These are phyloP conservation scores for Zarea fungicola DNA, from an alignment of 2,329 filamentous ascomycete species.

Conservation along the genomic window DNA sequence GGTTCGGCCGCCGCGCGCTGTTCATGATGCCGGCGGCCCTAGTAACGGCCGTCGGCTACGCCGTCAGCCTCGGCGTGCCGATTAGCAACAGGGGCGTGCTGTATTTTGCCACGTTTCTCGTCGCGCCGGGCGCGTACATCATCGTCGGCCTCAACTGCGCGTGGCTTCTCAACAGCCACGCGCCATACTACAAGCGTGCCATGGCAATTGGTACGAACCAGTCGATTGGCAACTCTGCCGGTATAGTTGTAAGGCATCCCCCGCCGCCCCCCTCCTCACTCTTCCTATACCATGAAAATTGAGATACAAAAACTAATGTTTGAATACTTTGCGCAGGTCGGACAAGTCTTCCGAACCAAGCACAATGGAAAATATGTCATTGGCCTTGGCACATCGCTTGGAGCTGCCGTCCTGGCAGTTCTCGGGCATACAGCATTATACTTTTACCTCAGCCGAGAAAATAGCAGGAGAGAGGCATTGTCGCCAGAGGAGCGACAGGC, in stretches of 20 bases:
- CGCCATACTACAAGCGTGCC: conserved; percentile 41
- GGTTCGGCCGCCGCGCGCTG: conserved; percentile 18
- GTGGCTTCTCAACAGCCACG: conserved; percentile 43
- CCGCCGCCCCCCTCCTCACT: background rate
- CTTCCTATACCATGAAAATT: background rate
- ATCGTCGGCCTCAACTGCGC: conserved; percentile 36
- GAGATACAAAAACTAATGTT: background rate
- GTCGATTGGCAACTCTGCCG: conserved; percentile 41
- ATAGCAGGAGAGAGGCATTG: conserved; percentile 17
- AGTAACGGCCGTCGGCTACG: conserved; percentile 24
- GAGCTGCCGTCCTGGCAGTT: conserved; percentile 18
- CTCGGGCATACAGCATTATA: conserved; percentile 19
- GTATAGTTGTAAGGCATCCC: conserved; percentile 33
- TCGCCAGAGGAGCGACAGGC: conserved; percentile 19
- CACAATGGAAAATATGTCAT: conserved; percentile 20
- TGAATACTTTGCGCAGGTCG: conserved; percentile 7
- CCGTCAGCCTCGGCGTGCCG: conserved; percentile 20
- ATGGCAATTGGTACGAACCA: conserved; percentile 41
- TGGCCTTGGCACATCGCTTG: conserved; percentile 20
- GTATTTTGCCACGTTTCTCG: conserved; percentile 18
- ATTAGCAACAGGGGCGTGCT: conserved; percentile 11
- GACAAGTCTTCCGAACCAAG: conserved; percentile 17
- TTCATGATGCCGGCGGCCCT: conserved; percentile 18
- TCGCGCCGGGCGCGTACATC: conserved; percentile 24
- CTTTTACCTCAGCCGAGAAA: conserved; percentile 17